These are phyloP conservation scores for Kurtzmaniella cleridarum DNA, from an alignment of 805 yeast genomes.

Conservation along the genomic window DNA sequence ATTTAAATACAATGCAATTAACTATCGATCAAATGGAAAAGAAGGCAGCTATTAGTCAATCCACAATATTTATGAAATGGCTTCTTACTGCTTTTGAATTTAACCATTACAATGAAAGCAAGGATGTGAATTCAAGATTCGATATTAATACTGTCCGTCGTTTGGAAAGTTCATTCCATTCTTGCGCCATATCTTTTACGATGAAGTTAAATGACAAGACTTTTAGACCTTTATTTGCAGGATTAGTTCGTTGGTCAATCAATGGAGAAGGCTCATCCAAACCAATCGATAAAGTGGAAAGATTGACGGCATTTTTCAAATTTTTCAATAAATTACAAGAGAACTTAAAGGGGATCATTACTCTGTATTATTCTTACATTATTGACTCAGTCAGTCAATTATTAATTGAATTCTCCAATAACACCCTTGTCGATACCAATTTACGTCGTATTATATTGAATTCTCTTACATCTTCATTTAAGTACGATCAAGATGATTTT, in stretches of 20 bases:
- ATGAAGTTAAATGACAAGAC: slow-evolving; percentile 90
- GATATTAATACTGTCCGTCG: slow-evolving; percentile 73
- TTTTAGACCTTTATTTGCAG: slow-evolving; percentile 87
- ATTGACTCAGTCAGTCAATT: slow-evolving; percentile 64
- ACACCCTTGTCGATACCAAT: slow-evolving; percentile 39
- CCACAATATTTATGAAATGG: slow-evolving; percentile 64
- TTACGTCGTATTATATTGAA: slow-evolving; percentile 70
- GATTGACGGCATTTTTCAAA: slow-evolving; percentile 73
- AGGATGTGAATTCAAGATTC: slow-evolving; percentile 27
- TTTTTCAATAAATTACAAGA: slow-evolving; percentile 84
- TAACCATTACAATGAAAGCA: slow-evolving; percentile 44
- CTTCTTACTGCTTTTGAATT: slow-evolving; percentile 67
- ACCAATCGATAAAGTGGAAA: slow-evolving; percentile 41
- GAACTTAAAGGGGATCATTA: slow-evolving; percentile 77
- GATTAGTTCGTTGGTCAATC: slow-evolving; percentile 86
- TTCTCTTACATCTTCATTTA: slow-evolving; percentile 76
- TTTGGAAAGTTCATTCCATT: slow-evolving; percentile 71
- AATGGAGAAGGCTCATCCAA: slow-evolving; percentile 58
- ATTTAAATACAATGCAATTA: slow-evolving; percentile 59
- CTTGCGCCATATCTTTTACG: slow-evolving; percentile 69
- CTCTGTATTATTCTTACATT: slow-evolving; percentile 81
- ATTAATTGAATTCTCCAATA: slow-evolving; percentile 44
- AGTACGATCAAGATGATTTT: slow-evolving; percentile 87
- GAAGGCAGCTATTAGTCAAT: slow-evolving; percentile 67
- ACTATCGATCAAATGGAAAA: slow-evolving; percentile 65